Evolutionary conservation across 2,329 filamentous ascomycete genomes (phyloP).

Genomic region (Dactylella cylindrospora): DNA sequence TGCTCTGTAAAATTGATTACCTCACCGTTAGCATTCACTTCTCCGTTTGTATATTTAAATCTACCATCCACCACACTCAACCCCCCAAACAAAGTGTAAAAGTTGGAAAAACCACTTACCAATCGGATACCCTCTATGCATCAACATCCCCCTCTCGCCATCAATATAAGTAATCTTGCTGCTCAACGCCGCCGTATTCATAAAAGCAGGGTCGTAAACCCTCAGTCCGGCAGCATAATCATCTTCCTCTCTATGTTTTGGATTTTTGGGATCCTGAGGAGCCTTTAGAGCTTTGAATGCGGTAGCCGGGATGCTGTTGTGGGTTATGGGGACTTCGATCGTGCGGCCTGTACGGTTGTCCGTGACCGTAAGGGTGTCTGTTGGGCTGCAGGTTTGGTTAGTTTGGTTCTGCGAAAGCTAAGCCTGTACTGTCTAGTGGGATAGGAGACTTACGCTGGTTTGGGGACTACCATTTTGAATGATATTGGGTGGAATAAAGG

Average conservation of each 20-base stretch:
- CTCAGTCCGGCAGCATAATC: conserved; percentile 55
- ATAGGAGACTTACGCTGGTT: conserved; percentile 19
- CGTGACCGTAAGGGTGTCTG: conserved; percentile 30
- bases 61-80: not conserved
- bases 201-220: conserved; percentile 59
- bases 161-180: conserved; percentile 60
- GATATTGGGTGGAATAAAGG: too few species aligned
- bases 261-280: conserved; percentile 50
- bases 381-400: conserved; percentile 7
- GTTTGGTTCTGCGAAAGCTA: too few species aligned
- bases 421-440: too few species aligned
- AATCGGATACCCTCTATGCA: conserved; percentile 59
- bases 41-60: not conserved
- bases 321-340: conserved; percentile 57
- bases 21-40: too few species aligned
- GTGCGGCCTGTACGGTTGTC: conserved; percentile 58
- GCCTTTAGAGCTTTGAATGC: conserved; percentile 59
- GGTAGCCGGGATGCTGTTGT: conserved; percentile 58
- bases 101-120: conserved; percentile 1
- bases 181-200: conserved; percentile 59
- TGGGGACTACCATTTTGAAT: conserved; percentile 33
- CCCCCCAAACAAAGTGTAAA: not conserved
- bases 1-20: too few species aligned
- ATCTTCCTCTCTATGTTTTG: conserved; percentile 50
- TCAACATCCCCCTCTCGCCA: conserved; percentile 58